These are phyloP conservation scores for Malassezia globosa DNA, from an alignment of 1,284 basidiomycete species.

Conservation along the genomic window DNA sequence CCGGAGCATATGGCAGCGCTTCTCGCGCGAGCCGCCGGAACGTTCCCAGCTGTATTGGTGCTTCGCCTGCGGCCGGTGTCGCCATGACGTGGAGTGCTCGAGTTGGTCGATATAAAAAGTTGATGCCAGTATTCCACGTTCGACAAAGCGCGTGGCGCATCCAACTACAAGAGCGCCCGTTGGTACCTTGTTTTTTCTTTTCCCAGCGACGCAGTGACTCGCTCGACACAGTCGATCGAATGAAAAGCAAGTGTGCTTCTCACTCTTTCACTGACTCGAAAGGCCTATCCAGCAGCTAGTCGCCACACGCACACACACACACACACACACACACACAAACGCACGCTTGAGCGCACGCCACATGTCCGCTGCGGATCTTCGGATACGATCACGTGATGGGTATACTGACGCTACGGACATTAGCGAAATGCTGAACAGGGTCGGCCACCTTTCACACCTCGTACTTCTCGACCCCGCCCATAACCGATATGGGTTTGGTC, in stretches of 20 bases:
- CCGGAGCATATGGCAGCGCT: constrained; percentile 60
- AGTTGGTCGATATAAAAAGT: background rate
- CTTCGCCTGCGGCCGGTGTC: background rate
- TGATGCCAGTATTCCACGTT: background rate
- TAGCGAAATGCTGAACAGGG: too few relatives aligned
- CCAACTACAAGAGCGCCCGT: background rate
- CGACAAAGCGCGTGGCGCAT: constrained; percentile 6
- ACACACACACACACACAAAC: background rate
- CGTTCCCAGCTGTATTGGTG: constrained; percentile 52
- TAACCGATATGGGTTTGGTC: background rate
- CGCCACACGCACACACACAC: too few relatives aligned
- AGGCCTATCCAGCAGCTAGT: too few relatives aligned
- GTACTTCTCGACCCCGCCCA: constrained; percentile 1
- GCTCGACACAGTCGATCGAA: too few relatives aligned
- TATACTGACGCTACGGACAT: background rate
- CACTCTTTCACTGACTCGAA: too few relatives aligned
- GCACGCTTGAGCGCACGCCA: background rate
- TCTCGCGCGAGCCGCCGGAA: constrained; percentile 66
- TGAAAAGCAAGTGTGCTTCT: too few relatives aligned
- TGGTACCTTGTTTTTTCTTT: background rate
- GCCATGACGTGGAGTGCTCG: background rate
- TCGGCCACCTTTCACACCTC: background rate
- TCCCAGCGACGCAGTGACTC: too few relatives aligned
- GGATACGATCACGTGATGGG: constrained; percentile 1
- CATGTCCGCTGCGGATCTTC: background rate